These are phyloP conservation scores for Starmerella apicola DNA, from an alignment of 805 yeast genomes.

Conservation along the genomic window DNA sequence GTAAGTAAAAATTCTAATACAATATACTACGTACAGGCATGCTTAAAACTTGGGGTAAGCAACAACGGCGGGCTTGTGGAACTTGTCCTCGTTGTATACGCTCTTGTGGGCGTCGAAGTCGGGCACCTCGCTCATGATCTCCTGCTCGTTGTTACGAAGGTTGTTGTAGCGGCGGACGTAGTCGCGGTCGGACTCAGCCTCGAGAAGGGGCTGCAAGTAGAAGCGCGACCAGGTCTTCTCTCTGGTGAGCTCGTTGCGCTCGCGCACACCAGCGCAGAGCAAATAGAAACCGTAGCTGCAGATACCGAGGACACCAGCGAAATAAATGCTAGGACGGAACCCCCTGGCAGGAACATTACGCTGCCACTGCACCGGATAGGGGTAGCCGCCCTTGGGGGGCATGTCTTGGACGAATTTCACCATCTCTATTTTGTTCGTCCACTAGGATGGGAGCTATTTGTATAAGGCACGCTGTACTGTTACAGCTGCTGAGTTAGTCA, in stretches of 20 bases:
- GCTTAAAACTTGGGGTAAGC: slow-evolving; percentile 26
- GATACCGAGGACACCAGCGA: slow-evolving; percentile 49
- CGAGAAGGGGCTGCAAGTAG: slow-evolving; percentile 55
- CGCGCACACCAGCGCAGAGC: slow-evolving; percentile 54
- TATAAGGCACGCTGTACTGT: no score
- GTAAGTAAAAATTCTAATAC: no score
- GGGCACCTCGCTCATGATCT: slow-evolving; percentile 48
- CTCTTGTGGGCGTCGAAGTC: slow-evolving; percentile 47
- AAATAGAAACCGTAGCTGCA: slow-evolving; percentile 63
- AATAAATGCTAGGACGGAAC: slow-evolving; percentile 62
- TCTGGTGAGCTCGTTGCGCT: slow-evolving; percentile 56
- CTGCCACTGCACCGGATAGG: slow-evolving; percentile 76
- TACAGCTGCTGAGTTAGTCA: no score
- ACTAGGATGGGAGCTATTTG: no score
- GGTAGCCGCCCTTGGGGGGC: slow-evolving; percentile 76
- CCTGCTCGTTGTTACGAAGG: slow-evolving; percentile 56
- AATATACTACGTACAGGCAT: background rate
- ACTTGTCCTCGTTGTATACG: slow-evolving; percentile 36
- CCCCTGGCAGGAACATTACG: slow-evolving; percentile 78
- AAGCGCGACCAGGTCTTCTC: slow-evolving; percentile 71
- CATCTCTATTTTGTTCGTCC: slow-evolving; percentile 4
- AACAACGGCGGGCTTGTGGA: slow-evolving; percentile 28
- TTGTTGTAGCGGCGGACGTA: slow-evolving; percentile 56
- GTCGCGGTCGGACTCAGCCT: slow-evolving; percentile 76
- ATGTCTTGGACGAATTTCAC: slow-evolving; percentile 44